These are phyloP conservation scores for Talaromyces sp. DNA, from an alignment of 2,329 filamentous ascomycete genomes.

Conservation along the genomic window DNA sequence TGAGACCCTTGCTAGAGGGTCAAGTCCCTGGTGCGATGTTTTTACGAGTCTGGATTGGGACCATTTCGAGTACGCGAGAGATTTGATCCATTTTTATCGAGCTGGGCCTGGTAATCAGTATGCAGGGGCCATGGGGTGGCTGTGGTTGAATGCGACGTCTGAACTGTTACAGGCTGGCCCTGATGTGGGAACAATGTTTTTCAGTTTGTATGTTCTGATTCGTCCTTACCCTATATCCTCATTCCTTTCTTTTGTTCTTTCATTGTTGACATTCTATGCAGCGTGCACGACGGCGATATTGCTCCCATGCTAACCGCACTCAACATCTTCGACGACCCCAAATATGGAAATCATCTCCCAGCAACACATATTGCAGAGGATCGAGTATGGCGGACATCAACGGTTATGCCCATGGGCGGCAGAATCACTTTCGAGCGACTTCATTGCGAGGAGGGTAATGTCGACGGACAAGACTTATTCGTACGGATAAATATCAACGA, in stretches of 20 bases:
- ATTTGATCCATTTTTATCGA: constrained; percentile 55
- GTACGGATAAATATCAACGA: constrained; percentile 56
- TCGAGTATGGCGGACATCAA: constrained; percentile 52
- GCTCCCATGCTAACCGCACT: constrained; percentile 51
- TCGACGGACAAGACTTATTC: constrained; percentile 23
- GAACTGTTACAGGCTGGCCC: constrained; percentile 44
- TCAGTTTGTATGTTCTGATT: constrained; percentile 51
- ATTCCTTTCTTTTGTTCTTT: neutral
- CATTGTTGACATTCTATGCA: constrained; percentile 14
- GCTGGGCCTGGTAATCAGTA: constrained; percentile 54
- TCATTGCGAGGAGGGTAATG: constrained; percentile 32
- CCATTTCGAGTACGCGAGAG: constrained; percentile 55
- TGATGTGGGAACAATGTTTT: constrained; percentile 46
- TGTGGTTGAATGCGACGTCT: constrained; percentile 55
- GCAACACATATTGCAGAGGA: constrained; percentile 39
- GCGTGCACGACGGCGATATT: constrained; percentile 56
- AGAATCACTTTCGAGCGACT: constrained; percentile 52
- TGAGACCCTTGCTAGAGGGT: constrained; percentile 50
- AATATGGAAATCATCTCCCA: constrained; percentile 42
- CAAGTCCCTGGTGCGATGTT: constrained; percentile 53
- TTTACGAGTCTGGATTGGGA: constrained; percentile 52
- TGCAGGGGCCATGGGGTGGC: constrained; percentile 50
- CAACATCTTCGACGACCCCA: constrained; percentile 42
- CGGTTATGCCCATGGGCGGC: constrained; percentile 55
- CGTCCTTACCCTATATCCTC: neutral